Percentiles rank a stretch among this genome's conserved stretches.
phyloP scores from a whole-genome alignment of 352 stramenopile genomes.

The Blastocystis sp. region DNA sequence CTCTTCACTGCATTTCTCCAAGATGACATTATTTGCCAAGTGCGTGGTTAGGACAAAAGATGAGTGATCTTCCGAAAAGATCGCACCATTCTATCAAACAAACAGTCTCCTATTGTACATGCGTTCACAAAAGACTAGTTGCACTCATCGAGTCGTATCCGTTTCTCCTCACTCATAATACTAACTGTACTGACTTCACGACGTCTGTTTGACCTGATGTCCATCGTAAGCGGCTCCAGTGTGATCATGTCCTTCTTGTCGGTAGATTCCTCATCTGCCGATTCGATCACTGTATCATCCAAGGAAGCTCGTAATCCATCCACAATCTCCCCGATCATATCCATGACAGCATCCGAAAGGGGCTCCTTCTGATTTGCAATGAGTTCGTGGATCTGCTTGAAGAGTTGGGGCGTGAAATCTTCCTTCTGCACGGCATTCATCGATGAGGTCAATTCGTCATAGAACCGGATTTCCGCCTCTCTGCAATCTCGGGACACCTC shows the following conservation, averaged over 20 bases:
- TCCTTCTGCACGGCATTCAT: background rate
- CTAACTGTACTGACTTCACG: no score
- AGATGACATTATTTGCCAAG: slow-evolving; percentile 68
- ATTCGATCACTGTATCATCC: background rate
- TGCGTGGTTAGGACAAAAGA: no score
- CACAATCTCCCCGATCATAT: background rate
- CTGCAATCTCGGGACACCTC: background rate
- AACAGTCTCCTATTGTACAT: background rate
- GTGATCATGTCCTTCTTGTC: background rate
- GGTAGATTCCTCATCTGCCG: background rate
- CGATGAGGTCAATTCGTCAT: background rate
- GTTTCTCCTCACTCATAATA: no score
- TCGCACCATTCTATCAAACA: background rate
- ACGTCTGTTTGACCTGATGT: no score
- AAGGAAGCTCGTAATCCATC: background rate
- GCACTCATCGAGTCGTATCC: no score
- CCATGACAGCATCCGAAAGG: background rate
- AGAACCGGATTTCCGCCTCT: background rate
- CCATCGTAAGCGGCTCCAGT: no score
- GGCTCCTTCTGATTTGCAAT: background rate
- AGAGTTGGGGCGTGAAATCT: background rate
- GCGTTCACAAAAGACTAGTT: background rate
- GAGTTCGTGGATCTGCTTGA: background rate
- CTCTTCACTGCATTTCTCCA: slow-evolving; percentile 95
- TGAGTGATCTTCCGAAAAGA: no score